A percentile compares a stretch with the other conserved stretches of the same genome.
phyloP scores from a whole-genome alignment of 129 eudicot genomes.

The Artemisia argyi region DNA sequence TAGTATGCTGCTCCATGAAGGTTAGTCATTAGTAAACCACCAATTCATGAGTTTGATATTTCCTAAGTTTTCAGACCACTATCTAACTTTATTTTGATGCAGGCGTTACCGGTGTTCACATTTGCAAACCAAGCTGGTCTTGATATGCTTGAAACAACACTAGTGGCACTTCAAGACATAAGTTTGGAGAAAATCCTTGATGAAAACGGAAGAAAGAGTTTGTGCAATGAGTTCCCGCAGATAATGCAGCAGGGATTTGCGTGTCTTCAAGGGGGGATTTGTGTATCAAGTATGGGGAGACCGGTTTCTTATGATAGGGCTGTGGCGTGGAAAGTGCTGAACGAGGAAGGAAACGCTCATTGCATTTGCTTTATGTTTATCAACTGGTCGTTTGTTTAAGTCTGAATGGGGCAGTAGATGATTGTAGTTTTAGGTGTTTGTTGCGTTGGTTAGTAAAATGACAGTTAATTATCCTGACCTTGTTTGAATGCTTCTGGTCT shows the following conservation, averaged over 20 bases:
- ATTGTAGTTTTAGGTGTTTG: conserved; percentile 11
- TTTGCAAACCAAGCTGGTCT: conserved; percentile 60
- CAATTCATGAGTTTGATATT: neutral
- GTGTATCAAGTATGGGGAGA: conserved; percentile 92
- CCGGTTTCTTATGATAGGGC: conserved; percentile 86
- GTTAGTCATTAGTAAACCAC: conserved; percentile 25
- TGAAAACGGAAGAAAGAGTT: conserved; percentile 34
- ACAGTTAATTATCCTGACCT: conserved; percentile 15
- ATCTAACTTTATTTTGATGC: conserved; percentile 6
- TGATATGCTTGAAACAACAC: conserved; percentile 54
- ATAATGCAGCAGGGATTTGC: conserved; percentile 56
- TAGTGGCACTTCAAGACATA: conserved; percentile 76
- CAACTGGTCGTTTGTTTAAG: conserved; percentile 84
- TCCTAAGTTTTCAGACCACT: neutral
- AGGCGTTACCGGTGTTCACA: conserved; percentile 44
- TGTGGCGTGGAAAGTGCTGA: conserved; percentile 88
- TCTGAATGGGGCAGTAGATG: conserved; percentile 4
- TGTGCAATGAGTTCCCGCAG: conserved; percentile 54
- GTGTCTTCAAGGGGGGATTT: conserved; percentile 44
- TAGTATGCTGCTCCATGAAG: conserved; percentile 89
- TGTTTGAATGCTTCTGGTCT: conserved; percentile 6
- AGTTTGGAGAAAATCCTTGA: conserved; percentile 69
- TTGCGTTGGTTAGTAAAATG: conserved; percentile 5
- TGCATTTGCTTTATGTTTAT: conserved; percentile 90
- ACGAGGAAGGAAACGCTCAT: conserved; percentile 76